Evolutionary conservation across 331 rosid genomes (phyloP).

Genomic region (Cydonia oblonga): DNA sequence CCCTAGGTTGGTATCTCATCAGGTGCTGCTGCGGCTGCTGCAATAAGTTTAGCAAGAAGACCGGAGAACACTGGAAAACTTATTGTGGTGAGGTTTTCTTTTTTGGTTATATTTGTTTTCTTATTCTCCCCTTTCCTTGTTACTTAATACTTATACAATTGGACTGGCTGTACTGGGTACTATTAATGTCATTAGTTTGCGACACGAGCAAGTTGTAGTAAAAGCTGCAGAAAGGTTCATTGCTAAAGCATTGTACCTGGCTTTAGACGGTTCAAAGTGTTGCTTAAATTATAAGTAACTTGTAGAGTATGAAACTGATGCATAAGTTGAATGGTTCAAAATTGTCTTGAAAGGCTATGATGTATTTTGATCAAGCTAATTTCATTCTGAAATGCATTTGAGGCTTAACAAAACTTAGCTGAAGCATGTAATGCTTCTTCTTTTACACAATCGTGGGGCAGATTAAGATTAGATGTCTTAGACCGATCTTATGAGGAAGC

Average conservation of each 20-base stretch:
- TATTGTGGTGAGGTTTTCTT: slow-evolving; percentile 46
- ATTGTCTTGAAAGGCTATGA: neutral
- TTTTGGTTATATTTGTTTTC: neutral
- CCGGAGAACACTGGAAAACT: slow-evolving; percentile 80
- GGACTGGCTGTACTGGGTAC: neutral
- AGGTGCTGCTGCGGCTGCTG: slow-evolving; percentile 97
- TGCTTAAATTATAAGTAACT: too few relatives aligned
- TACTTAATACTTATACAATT: neutral
- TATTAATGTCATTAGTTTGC: neutral
- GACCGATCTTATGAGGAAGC: neutral
- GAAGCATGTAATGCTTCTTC: neutral
- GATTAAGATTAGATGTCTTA: neutral
- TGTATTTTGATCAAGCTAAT: neutral
- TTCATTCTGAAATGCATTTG: neutral
- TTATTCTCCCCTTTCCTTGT: neutral
- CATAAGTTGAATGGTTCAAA: too few relatives aligned
- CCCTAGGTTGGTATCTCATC: slow-evolving; percentile 86
- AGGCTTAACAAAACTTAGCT: neutral
- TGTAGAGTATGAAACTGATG: too few relatives aligned
- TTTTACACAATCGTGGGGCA: neutral
- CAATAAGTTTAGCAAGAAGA: slow-evolving; percentile 63
- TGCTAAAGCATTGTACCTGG: neutral
- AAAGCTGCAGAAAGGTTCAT: neutral
- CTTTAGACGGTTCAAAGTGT: too few relatives aligned
- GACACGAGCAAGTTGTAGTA: neutral